Conservation (phyloP, 345 rosid genomes). For the Camelina hispida region DNA sequence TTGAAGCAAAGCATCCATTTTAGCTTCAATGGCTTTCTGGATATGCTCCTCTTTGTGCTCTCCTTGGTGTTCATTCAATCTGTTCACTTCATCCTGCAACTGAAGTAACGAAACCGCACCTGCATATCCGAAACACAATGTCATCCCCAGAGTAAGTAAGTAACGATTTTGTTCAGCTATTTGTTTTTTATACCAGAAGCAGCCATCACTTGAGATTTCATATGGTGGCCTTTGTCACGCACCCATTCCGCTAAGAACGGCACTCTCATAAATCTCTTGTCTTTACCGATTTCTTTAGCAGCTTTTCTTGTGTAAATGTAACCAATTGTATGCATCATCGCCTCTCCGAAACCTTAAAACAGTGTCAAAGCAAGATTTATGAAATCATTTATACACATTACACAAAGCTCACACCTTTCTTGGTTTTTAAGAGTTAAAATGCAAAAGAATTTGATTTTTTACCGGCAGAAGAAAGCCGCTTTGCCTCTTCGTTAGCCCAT, state of each 20-base stretch:
- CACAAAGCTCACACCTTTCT: background rate
- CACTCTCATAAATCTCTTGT: constrained; percentile 79
- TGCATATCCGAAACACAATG: constrained; percentile 68
- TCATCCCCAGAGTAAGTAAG: constrained; percentile 50
- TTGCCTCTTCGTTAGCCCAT: constrained; percentile 83
- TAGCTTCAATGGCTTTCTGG: constrained; percentile 72
- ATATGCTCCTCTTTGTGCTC: constrained; percentile 75
- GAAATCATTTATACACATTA: constrained; percentile 39
- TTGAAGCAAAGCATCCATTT: constrained; percentile 81
- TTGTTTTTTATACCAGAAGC: constrained; percentile 70
- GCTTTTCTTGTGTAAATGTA: constrained; percentile 94
- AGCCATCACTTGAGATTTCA: constrained; percentile 96
- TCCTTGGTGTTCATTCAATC: constrained; percentile 51
- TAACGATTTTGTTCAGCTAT: background rate
- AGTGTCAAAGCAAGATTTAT: constrained; percentile 20
- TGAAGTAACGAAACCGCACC: constrained; percentile 83
- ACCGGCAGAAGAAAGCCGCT: constrained; percentile 77
- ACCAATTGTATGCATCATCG: constrained; percentile 93
- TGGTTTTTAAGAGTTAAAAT: background rate
- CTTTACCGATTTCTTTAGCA: constrained; percentile 89
- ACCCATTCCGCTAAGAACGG: constrained; percentile 99
- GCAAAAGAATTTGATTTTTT: background rate
- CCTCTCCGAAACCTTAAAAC: constrained; percentile 85
- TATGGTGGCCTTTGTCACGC: constrained; percentile 86
- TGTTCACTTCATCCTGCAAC: constrained; percentile 82